Conservation (phyloP, 176 grass and related monocot species). For the Bolboschoenus planiculmis region DNA sequence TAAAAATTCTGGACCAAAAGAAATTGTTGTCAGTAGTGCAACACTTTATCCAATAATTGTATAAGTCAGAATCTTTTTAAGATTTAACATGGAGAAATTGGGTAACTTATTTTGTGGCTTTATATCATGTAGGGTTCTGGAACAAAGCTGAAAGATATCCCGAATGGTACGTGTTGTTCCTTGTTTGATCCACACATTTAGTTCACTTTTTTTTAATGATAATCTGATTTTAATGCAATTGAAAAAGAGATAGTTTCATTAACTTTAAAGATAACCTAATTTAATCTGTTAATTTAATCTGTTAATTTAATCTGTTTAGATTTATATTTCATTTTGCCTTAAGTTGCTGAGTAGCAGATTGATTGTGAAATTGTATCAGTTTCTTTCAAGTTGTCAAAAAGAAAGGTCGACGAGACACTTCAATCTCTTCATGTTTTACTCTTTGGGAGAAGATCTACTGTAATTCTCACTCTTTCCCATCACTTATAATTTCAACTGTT, state of each 20-base stretch:
- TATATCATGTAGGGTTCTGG: conserved; percentile 66
- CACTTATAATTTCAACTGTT: neutral
- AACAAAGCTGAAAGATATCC: conserved; percentile 86
- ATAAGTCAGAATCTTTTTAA: neutral
- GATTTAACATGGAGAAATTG: neutral
- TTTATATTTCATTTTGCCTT: conserved; percentile 1
- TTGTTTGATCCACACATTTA: neutral
- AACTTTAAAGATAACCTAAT: neutral
- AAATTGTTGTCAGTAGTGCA: neutral
- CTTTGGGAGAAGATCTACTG: conserved; percentile 80
- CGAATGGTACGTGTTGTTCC: conserved; percentile 49
- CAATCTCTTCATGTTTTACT: conserved; percentile 68
- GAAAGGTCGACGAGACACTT: conserved; percentile 78
- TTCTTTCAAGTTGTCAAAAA: conserved; percentile 83
- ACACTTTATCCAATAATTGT: neutral
- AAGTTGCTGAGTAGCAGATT: conserved; percentile 5
- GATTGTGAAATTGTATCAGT: conserved; percentile 36
- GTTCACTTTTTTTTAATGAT: conserved; percentile 2
- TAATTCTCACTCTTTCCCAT: conserved; percentile 24
- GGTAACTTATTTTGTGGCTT: neutral
- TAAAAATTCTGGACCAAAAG: neutral
- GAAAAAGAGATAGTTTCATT: neutral
- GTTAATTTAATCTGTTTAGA: neutral
- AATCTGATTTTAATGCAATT: neutral
- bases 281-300: neutral